Percentiles rank a stretch among this genome's conserved stretches.
These are phyloP conservation scores for Avena sativa DNA, from an alignment of 176 grass and related monocot species.

Conservation along the genomic window DNA sequence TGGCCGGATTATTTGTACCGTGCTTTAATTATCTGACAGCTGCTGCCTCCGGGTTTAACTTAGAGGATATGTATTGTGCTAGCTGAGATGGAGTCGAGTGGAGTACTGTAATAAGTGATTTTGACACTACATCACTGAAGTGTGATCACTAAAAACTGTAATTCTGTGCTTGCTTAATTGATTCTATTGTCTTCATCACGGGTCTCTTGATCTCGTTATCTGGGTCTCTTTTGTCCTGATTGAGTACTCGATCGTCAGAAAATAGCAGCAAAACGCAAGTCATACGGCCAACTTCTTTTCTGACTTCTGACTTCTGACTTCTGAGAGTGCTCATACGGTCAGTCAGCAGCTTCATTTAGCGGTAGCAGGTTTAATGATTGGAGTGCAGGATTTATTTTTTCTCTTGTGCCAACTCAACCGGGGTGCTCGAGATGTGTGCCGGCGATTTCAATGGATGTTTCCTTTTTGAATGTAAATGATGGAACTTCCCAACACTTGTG, in stretches of 20 bases:
- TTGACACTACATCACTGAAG: conserved; percentile 34
- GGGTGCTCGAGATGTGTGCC: neutral
- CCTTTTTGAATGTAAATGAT: no score
- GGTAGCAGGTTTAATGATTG: neutral
- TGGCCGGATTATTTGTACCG: neutral
- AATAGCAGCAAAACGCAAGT: neutral
- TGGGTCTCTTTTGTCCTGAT: neutral
- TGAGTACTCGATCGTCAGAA: neutral
- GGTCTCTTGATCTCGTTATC: neutral
- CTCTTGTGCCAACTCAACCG: neutral
- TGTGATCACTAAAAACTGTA: conserved; percentile 18
- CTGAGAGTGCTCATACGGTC: no score
- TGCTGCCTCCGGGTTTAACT: conserved; percentile 24
- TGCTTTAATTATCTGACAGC: conserved; percentile 24
- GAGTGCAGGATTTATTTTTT: neutral
- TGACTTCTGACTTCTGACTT: no score
- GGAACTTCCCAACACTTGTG: neutral
- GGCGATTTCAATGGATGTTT: neutral
- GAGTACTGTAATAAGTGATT: conserved; percentile 24
- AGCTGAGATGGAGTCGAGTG: neutral
- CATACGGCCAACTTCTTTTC: neutral
- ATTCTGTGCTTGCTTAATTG: conserved; percentile 18
- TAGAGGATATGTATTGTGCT: neutral
- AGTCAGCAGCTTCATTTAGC: no score
- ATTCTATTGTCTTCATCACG: neutral